Evolutionary conservation across 345 rosid species (phyloP).

Genomic region (Atalantia buxifolia): DNA sequence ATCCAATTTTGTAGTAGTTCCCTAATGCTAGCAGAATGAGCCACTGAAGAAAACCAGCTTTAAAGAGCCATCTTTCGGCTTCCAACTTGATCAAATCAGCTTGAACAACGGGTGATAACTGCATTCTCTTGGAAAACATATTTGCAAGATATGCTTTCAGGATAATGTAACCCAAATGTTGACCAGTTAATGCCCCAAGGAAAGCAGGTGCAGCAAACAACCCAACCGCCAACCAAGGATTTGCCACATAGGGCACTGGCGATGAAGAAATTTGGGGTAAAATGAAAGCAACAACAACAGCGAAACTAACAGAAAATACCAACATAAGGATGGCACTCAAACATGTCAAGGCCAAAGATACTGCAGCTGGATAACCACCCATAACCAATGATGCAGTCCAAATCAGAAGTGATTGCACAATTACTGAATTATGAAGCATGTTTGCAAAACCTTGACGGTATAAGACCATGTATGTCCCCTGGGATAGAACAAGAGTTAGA

Average conservation of each 20-base stretch:
- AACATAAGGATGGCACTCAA: conserved; percentile 62
- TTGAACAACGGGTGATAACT: conserved; percentile 40
- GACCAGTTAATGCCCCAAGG: conserved; percentile 84
- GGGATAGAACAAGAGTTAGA: conserved; percentile 30
- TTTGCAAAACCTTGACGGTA: conserved; percentile 63
- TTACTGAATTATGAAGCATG: conserved; percentile 75
- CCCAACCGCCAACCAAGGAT: conserved; percentile 79
- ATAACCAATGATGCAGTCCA: conserved; percentile 78
- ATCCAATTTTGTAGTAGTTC: conserved; percentile 71
- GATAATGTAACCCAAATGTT: conserved; percentile 64
- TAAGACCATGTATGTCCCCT: conserved; percentile 83
- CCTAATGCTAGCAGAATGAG: conserved; percentile 62
- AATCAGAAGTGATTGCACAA: conserved; percentile 78
- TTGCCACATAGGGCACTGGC: conserved; percentile 77
- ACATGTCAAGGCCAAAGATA: conserved; percentile 64
- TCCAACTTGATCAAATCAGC: conserved; percentile 68
- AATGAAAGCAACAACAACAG: conserved; percentile 59
- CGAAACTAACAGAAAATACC: conserved; percentile 72
- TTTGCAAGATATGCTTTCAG: conserved; percentile 51
- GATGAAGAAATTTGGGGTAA: conserved; percentile 70
- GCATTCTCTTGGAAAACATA: conserved; percentile 45
- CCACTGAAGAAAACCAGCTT: conserved; percentile 92
- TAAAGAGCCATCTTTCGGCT: conserved; percentile 94
- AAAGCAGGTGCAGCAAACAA: conserved; percentile 88
- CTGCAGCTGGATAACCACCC: conserved; percentile 80